These are phyloP conservation scores for Ramalina intermedia DNA, from an alignment of 495 filamentous ascomycete species.

Conservation along the genomic window DNA sequence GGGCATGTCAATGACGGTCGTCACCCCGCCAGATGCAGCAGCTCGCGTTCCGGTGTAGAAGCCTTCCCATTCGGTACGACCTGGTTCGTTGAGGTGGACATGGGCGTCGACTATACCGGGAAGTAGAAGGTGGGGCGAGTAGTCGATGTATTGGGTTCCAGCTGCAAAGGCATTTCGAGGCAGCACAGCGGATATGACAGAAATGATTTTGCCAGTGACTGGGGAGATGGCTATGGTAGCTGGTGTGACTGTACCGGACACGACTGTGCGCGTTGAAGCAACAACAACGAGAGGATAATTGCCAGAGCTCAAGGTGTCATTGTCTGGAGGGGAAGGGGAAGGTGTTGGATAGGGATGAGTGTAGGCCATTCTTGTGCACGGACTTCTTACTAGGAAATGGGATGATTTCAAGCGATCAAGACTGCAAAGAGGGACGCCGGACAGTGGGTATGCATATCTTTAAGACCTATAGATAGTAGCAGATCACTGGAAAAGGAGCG, in stretches of 20 bases:
- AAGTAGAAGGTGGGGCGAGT: slow-evolving; percentile 74
- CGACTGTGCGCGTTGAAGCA: slow-evolving; percentile 65
- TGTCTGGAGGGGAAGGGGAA: slow-evolving; percentile 15
- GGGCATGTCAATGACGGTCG: slow-evolving; percentile 97
- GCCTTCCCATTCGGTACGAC: slow-evolving; percentile 96
- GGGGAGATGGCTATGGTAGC: slow-evolving; percentile 71
- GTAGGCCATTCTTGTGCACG: background rate
- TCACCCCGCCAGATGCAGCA: slow-evolving; percentile 91
- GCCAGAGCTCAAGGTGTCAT: slow-evolving; percentile 1
- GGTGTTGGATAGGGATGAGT: slow-evolving; percentile 13
- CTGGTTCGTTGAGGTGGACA: slow-evolving; percentile 95
- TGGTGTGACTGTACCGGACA: slow-evolving; percentile 51
- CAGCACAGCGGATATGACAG: slow-evolving; percentile 58
- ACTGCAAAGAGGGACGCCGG: background rate
- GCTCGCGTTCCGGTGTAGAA: slow-evolving; percentile 89
- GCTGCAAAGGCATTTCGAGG: slow-evolving; percentile 56
- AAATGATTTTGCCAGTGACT: slow-evolving; percentile 68
- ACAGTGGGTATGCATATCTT: background rate
- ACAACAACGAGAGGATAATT: slow-evolving; percentile 48
- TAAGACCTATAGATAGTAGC: no score
- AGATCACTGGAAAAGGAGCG: no score
- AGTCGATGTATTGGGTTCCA: slow-evolving; percentile 61
- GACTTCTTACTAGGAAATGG: no score
- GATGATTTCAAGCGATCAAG: background rate
- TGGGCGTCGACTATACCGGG: slow-evolving; percentile 94